These are phyloP conservation scores for Diddensiella santjacobensis DNA, from an alignment of 805 yeast genomes.

Conservation along the genomic window DNA sequence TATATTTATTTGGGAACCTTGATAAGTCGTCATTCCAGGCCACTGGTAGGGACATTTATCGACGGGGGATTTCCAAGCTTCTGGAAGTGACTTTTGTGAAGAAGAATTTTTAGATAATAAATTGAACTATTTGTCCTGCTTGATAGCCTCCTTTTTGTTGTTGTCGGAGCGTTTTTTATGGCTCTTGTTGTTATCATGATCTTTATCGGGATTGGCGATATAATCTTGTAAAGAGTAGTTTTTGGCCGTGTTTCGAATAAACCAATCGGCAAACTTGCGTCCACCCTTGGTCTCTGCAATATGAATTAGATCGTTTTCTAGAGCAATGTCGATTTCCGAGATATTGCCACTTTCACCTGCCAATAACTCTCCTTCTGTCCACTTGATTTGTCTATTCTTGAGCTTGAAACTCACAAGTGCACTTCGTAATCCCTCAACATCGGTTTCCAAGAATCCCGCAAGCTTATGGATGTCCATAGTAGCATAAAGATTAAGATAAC, in stretches of 20 bases:
- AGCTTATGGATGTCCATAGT: conserved; percentile 42
- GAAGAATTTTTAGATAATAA: background rate
- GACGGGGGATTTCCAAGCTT: background rate
- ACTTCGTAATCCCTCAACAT: conserved; percentile 37
- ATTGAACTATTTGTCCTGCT: conserved; percentile 2
- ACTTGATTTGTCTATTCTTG: conserved; percentile 43
- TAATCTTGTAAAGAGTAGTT: conserved; percentile 44
- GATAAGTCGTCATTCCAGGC: conserved; percentile 5
- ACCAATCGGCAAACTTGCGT: conserved; percentile 49
- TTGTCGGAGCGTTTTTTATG: conserved; percentile 11
- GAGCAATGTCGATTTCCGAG: conserved; percentile 43
- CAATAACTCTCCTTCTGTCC: conserved; percentile 41
- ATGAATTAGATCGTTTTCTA: conserved; percentile 41
- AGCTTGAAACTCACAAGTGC: conserved; percentile 43
- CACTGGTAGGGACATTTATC: background rate
- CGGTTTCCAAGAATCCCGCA: conserved; percentile 38
- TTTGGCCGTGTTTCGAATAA: conserved; percentile 45
- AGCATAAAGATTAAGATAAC: conserved; percentile 45
- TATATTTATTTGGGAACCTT: conserved; percentile 2
- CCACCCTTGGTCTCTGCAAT: conserved; percentile 44
- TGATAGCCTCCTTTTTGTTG: conserved; percentile 9
- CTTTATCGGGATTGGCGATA: conserved; percentile 31
- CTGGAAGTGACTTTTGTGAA: background rate
- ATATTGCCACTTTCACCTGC: conserved; percentile 40
- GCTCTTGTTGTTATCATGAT: conserved; percentile 4